A percentile compares a stretch with the other conserved stretches of the same genome.
These are phyloP conservation scores for Backusella tuberculispora DNA, from an alignment of 192 early-diverging fungal genomes.

Conservation along the genomic window DNA sequence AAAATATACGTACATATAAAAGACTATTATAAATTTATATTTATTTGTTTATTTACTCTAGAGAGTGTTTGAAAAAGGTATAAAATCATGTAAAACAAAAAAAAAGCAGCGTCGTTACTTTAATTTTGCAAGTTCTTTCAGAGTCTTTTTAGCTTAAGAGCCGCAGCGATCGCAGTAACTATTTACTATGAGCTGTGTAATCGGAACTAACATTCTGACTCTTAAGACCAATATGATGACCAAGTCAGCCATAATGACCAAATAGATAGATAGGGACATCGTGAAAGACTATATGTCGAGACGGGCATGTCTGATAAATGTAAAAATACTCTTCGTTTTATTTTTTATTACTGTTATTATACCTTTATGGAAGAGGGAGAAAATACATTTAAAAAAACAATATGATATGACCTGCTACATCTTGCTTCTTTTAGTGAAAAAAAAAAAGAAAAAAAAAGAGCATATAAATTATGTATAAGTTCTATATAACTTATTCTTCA, in stretches of 20 bases:
- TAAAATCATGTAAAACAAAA: no score
- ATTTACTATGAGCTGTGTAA: neutral
- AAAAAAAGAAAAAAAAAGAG: no score
- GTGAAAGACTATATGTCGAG: slow-evolving; percentile 2
- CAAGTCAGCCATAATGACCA: slow-evolving; percentile 11
- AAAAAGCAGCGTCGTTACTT: neutral
- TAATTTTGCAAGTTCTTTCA: neutral
- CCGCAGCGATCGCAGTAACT: neutral
- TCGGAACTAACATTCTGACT: neutral
- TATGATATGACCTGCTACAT: no score
- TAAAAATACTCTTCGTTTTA: neutral
- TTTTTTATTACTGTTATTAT: neutral
- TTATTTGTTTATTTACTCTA: no score
- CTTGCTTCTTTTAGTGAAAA: no score
- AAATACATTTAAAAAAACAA: neutral
- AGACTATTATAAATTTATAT: no score
- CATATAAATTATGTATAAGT: no score
- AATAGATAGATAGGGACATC: slow-evolving; percentile 13
- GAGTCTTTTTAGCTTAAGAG: slow-evolving; percentile 6
- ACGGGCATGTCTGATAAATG: slow-evolving; percentile 13
- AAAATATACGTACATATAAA: no score
- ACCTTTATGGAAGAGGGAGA: neutral
- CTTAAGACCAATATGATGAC: neutral
- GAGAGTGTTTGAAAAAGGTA: no score
- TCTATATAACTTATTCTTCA: no score